phyloP scores from a whole-genome alignment of 2,329 filamentous ascomycete genomes.

The Fusarium drepaniforme region DNA sequence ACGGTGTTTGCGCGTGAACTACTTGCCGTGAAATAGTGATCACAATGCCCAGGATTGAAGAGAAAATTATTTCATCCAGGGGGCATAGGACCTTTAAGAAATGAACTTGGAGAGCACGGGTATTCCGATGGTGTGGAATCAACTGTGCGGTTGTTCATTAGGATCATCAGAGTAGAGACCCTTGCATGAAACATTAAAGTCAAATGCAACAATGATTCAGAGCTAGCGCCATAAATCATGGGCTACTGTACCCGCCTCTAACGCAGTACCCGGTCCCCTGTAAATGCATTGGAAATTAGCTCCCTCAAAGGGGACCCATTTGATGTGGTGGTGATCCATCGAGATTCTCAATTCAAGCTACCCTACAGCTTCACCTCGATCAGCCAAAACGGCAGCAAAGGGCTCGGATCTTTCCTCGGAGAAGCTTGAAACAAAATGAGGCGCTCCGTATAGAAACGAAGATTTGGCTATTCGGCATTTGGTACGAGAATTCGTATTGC shows the following conservation, averaged over 20 bases:
- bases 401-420: background rate
- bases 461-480: background rate
- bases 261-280: background rate
- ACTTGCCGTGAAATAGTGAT: background rate
- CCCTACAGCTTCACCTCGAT: background rate
- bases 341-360: background rate
- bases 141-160: background rate
- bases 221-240: background rate
- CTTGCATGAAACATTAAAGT: background rate
- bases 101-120: background rate
- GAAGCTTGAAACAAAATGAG: background rate
- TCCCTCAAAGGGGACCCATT: background rate
- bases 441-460: background rate
- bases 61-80: background rate
- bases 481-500: background rate
- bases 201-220: background rate
- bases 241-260: background rate
- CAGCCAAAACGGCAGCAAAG: background rate
- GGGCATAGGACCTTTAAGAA: background rate
- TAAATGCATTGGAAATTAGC: background rate
- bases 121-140: background rate
- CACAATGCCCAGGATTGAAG: background rate
- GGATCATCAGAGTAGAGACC: background rate
- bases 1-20: background rate
- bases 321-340: background rate